Conservation (phyloP, 1,284 basidiomycete species). For the Austroboletus olivaceoglutinosus region DNA sequence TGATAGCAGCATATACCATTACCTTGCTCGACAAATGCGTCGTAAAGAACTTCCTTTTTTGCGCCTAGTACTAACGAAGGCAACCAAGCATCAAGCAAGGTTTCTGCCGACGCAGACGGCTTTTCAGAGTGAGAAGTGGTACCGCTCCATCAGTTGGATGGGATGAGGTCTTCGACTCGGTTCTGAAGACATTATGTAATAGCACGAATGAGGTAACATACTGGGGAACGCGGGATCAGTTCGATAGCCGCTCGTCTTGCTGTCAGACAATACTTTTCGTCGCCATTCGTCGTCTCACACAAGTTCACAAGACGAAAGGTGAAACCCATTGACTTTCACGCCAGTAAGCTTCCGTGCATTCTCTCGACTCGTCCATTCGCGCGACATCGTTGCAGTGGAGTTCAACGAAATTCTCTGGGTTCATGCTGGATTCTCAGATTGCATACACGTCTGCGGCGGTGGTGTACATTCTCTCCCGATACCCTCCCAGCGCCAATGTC, state of each 20-base stretch:
- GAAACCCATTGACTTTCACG: conserved; percentile 78
- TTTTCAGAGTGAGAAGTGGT: too few species aligned
- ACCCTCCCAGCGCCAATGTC: conserved; percentile 62
- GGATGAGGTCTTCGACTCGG: conserved; percentile 53
- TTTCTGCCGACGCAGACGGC: too few species aligned
- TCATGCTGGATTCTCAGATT: conserved; percentile 83
- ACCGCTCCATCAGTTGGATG: too few species aligned
- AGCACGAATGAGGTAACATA: conserved; percentile 40
- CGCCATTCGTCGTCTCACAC: conserved; percentile 49
- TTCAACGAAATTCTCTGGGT: conserved; percentile 97
- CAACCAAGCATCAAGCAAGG: too few species aligned
- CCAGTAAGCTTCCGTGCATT: conserved; percentile 53
- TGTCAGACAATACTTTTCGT: conserved; percentile 72
- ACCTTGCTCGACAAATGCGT: too few species aligned
- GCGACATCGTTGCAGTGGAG: conserved; percentile 59
- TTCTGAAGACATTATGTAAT: conserved; percentile 5
- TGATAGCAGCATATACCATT: too few species aligned
- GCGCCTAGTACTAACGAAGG: too few species aligned
- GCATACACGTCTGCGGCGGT: conserved; percentile 75
- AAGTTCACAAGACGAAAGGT: conserved; percentile 48
- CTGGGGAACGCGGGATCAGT: conserved; percentile 96
- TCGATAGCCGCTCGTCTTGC: conserved; percentile 95
- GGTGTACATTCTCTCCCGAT: conserved; percentile 74
- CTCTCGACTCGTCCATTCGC: neutral
- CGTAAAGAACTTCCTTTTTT: too few species aligned